These are phyloP conservation scores for Garcia nutans DNA, from an alignment of 345 rosid genomes.

Conservation along the genomic window DNA sequence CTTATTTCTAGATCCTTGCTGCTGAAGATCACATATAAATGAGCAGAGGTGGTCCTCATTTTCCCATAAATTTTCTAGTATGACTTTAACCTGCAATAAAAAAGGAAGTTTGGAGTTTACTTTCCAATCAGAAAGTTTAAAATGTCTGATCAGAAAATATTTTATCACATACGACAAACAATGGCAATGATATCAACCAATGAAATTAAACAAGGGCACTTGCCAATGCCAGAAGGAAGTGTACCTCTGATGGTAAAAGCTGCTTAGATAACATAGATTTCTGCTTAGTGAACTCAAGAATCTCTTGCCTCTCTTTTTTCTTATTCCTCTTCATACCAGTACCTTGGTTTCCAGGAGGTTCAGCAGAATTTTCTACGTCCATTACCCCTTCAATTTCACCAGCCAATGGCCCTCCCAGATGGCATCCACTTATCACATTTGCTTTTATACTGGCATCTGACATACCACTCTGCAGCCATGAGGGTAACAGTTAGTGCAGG, in stretches of 20 bases:
- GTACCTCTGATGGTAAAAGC: constrained; percentile 75
- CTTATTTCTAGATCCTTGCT: constrained; percentile 40
- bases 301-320: constrained; percentile 23
- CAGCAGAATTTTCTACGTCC: constrained; percentile 38
- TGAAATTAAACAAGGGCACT: neutral
- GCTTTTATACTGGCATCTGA: constrained; percentile 36
- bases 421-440: constrained; percentile 48
- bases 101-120: neutral
- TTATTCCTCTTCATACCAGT: constrained; percentile 27
- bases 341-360: constrained; percentile 31
- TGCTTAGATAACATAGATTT: constrained; percentile 37
- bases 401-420: constrained; percentile 33
- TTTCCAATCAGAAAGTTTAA: constrained; percentile 1
- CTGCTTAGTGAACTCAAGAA: constrained; percentile 40
- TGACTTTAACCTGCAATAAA: constrained; percentile 55
- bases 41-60: constrained; percentile 79
- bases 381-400: constrained; percentile 34
- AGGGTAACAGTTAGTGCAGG: constrained; percentile 4
- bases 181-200: constrained; percentile 6
- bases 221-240: constrained; percentile 20
- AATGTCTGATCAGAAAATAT: constrained; percentile 6
- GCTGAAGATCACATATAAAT: constrained; percentile 72
- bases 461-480: constrained; percentile 48
- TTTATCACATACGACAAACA: neutral
- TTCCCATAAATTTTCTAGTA: constrained; percentile 67